Percentiles rank a stretch among this genome's conserved stretches.
These are phyloP conservation scores for Talaromyces albobiverticillius DNA, from an alignment of 2,329 filamentous ascomycete species.

Conservation along the genomic window DNA sequence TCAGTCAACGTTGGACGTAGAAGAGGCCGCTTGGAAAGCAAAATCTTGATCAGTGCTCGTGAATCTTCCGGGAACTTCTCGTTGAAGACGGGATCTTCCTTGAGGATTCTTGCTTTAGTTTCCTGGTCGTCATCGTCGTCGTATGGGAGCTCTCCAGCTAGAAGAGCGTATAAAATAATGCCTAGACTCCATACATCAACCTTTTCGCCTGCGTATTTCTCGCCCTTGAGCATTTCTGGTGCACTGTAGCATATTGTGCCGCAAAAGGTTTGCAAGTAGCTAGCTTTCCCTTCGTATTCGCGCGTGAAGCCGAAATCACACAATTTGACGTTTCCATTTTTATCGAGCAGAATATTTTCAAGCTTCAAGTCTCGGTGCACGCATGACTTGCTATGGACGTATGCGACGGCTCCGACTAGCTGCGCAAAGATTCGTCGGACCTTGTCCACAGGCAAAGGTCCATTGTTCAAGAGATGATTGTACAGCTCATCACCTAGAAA, in stretches of 20 bases:
- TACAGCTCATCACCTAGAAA: constrained; percentile 85
- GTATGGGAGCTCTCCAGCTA: constrained; percentile 82
- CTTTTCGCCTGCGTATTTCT: constrained; percentile 97
- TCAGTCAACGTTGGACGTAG: constrained; percentile 78
- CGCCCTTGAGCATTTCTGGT: constrained; percentile 96
- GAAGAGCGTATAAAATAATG: constrained; percentile 80
- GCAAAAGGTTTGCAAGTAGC: constrained; percentile 95
- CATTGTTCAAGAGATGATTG: constrained; percentile 87
- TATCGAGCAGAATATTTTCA: constrained; percentile 94
- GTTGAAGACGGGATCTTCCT: constrained; percentile 80
- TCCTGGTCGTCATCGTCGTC: constrained; percentile 91
- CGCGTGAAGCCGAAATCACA: constrained; percentile 98
- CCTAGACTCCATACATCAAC: constrained; percentile 98
- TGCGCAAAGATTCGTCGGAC: constrained; percentile 96
- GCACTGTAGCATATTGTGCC: constrained; percentile 97
- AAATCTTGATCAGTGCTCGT: constrained; percentile 67
- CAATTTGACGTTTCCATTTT: constrained; percentile 94
- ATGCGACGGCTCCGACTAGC: constrained; percentile 88
- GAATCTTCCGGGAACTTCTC: constrained; percentile 76
- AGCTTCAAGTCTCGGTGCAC: constrained; percentile 96
- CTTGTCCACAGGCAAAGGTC: constrained; percentile 77
- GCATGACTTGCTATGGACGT: constrained; percentile 92
- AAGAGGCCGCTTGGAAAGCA: constrained; percentile 89
- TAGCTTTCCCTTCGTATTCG: constrained; percentile 93
- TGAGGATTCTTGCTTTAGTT: constrained; percentile 81